Conservation (phyloP, 1,284 basidiomycete species). For the Leccinum variabile region DNA sequence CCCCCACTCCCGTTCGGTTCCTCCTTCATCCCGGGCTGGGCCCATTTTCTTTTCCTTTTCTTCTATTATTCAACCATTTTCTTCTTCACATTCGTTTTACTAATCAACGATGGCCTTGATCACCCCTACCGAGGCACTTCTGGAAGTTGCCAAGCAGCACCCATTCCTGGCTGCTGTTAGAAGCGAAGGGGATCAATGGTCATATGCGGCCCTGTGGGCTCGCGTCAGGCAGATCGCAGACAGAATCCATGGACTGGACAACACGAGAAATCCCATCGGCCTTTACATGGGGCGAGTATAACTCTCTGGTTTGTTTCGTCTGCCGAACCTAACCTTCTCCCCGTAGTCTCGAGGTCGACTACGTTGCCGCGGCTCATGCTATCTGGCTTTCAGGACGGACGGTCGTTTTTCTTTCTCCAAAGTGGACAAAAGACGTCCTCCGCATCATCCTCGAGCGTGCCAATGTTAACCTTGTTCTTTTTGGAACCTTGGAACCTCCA, state of each 20-base stretch:
- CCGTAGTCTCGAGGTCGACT: slow-evolving; percentile 31
- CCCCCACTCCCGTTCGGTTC: neutral
- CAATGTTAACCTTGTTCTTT: slow-evolving; percentile 23
- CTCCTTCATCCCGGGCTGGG: slow-evolving; percentile 21
- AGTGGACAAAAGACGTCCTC: slow-evolving; percentile 29
- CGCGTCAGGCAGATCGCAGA: slow-evolving; percentile 29
- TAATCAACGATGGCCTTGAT: slow-evolving; percentile 20
- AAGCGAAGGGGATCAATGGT: slow-evolving; percentile 25
- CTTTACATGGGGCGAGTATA: slow-evolving; percentile 24
- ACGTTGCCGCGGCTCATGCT: slow-evolving; percentile 31
- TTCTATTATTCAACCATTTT: neutral
- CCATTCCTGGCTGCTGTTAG: slow-evolving; percentile 27
- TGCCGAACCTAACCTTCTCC: neutral
- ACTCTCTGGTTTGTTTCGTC: neutral
- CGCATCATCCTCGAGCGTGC: slow-evolving; percentile 24
- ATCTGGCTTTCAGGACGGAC: slow-evolving; percentile 33
- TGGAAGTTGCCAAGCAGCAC: slow-evolving; percentile 32
- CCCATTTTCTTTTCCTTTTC: slow-evolving; percentile 5
- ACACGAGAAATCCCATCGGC: slow-evolving; percentile 25
- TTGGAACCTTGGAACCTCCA: slow-evolving; percentile 19
- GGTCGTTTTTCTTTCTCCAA: slow-evolving; percentile 28
- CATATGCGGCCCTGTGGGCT: slow-evolving; percentile 32
- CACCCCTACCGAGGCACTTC: slow-evolving; percentile 33
- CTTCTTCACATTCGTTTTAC: slow-evolving; percentile 3
- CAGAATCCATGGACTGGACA: slow-evolving; percentile 25